Base-by-base conservation (phyloP, 495 filamentous ascomycete species). In the Stereocaulon alpinum region DNA sequence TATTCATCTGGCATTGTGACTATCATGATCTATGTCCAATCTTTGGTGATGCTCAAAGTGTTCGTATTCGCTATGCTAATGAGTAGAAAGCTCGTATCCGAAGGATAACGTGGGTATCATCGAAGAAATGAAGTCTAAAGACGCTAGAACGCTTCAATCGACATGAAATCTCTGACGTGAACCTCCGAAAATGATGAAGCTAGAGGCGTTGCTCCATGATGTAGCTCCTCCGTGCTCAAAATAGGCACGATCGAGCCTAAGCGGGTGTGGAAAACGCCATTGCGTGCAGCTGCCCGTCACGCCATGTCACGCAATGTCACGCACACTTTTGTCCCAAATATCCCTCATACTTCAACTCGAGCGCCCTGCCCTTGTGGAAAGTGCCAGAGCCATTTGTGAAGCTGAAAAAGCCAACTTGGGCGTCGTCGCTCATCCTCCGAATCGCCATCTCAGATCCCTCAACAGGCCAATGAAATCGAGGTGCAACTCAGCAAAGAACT, bases 401-500 rank as follows among this genome's bases (percentile, higher is more conserved):
- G 10, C 2, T 37, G 0, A 11, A 10, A 37, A n/a, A 20, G n/a
- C 3, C 29, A 6, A 14, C 34, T 37, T 15, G 49, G 29, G 9
- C 34, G 27, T 29, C 30, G 5, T 52, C 30, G 18, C 30, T 52
- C 49, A 17, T 44, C 18, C 30, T 5, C 76, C 76, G 61, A 77
- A 77, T 68, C 77, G 74, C 7, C 68, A 65, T 30, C 83, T 82
- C 41, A 92, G 69, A 64, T 87, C 82, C 45, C 86, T 77, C 57
- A 93, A 68, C 41, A 94, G 71, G 51, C 80, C 78, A 17, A 91
- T 86, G 69, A 96, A 96, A 40, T 80, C 72, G 27, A 82, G 79
- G 72, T 96, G 91, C 42, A 96, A 71, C 70, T 94, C 83, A 34
- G 95, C 83, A 68, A 96, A 96, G 64, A 96, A 86, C 68, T 89